phyloP scores from a whole-genome alignment of 1,284 basidiomycete species.

The Malassezia nana region DNA sequence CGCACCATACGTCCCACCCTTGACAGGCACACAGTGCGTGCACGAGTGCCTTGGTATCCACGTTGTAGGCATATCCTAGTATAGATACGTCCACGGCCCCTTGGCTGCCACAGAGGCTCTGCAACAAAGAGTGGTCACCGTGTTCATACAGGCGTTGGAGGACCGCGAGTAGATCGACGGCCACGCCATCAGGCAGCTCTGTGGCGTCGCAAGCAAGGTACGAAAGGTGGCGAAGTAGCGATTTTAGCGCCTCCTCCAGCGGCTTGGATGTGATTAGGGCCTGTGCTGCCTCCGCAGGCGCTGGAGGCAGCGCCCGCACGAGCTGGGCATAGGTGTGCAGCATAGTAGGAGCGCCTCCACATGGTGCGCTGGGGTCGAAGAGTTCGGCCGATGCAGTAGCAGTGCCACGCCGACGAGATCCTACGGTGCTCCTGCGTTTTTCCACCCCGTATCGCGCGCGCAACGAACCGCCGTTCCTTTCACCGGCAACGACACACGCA shows the following conservation, averaged over 20 bases:
- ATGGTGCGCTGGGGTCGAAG: background rate
- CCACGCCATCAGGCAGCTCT: background rate
- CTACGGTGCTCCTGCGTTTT: background rate
- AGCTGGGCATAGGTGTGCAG: background rate
- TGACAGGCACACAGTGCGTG: background rate
- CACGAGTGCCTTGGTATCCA: background rate
- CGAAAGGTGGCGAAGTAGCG: background rate
- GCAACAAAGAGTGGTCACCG: constrained; percentile 1
- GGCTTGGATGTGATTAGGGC: background rate
- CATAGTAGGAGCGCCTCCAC: background rate
- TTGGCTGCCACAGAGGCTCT: background rate
- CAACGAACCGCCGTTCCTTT: background rate
- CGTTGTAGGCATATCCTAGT: background rate
- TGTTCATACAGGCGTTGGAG: constrained; percentile 1
- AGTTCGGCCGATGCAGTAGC: background rate
- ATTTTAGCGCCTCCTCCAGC: background rate
- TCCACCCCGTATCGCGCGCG: background rate
- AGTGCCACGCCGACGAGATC: constrained; percentile 1
- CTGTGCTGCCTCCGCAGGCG: background rate
- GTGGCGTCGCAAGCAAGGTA: background rate
- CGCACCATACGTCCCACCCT: background rate
- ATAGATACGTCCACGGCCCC: background rate
- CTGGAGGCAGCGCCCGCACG: background rate
- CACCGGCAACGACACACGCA: background rate
- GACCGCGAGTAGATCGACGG: background rate